Conservation (phyloP, 1,284 basidiomycete species). For the Pseudozyma hubeiensis region DNA sequence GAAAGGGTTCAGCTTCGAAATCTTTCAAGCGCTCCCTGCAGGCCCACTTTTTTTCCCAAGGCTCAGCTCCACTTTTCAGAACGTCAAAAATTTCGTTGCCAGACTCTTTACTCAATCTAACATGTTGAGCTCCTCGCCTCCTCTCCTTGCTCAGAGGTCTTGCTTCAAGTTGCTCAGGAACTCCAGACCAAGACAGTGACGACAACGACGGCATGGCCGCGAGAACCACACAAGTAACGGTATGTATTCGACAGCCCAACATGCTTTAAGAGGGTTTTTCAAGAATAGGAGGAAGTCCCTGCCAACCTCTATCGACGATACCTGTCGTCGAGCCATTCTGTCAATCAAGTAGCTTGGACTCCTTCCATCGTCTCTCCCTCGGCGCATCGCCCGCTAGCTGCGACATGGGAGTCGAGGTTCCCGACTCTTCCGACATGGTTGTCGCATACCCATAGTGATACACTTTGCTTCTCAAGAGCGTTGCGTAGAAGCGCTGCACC, state of each 20-base stretch:
- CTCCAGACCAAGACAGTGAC: background rate
- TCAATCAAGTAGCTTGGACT: constrained; percentile 38
- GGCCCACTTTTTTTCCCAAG: background rate
- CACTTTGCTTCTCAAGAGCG: constrained; percentile 30
- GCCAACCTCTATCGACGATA: constrained; percentile 5
- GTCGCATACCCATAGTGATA: constrained; percentile 32
- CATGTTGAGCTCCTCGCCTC: background rate
- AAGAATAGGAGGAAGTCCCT: too few relatives aligned
- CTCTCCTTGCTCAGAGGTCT: background rate
- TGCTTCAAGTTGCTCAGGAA: background rate
- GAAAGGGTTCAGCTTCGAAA: background rate
- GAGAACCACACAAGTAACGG: too few relatives aligned
- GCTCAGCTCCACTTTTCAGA: constrained; percentile 9
- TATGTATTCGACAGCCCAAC: too few relatives aligned
- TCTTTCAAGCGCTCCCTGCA: background rate
- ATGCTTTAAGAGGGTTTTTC: too few relatives aligned
- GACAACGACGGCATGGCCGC: background rate
- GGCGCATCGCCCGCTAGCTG: background rate
- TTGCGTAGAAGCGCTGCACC: constrained; percentile 37
- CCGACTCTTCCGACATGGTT: constrained; percentile 12
- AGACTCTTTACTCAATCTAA: background rate
- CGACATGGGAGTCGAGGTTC: constrained; percentile 22
- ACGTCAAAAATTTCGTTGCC: background rate
- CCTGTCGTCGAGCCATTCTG: constrained; percentile 11
- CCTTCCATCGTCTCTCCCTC: constrained; percentile 33